These are phyloP conservation scores for Sphagnum fallax DNA, from an alignment of 228 moss, liverwort and hornwort species.

Conservation along the genomic window DNA sequence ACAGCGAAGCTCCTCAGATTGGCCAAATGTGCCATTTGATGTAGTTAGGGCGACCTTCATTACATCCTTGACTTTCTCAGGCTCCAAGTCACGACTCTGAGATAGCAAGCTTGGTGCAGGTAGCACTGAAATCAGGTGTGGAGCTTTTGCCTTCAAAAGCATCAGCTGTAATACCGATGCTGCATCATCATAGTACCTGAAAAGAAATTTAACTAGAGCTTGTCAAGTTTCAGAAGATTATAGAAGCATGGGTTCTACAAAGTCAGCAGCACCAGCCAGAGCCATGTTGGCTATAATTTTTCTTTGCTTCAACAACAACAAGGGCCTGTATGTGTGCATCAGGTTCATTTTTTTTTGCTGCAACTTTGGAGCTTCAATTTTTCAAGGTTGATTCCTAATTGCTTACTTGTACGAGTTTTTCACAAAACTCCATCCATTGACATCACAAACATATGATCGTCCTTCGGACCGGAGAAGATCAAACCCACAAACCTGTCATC, in stretches of 20 bases:
- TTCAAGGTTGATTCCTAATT: too few relatives aligned
- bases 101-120: constrained; percentile 64
- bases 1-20: constrained; percentile 93
- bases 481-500: constrained; percentile 86
- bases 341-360: too few relatives aligned
- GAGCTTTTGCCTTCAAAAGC: constrained; percentile 89
- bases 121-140: constrained; percentile 69
- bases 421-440: constrained; percentile 99
- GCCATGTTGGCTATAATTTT: too few relatives aligned
- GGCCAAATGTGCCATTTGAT: constrained; percentile 84
- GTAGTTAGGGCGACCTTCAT: constrained; percentile 59
- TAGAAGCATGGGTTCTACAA: too few relatives aligned
- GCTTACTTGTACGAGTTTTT: constrained; percentile 96
- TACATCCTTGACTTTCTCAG: constrained; percentile 42
- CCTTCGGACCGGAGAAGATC: constrained; percentile 98
- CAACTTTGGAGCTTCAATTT: too few relatives aligned
- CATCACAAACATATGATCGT: constrained; percentile 98
- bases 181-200: constrained; percentile 98
- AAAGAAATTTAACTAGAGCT: neutral
- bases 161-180: constrained; percentile 92
- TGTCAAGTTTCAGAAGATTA: too few relatives aligned
- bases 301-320: too few relatives aligned
- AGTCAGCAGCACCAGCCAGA: too few relatives aligned
- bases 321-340: too few relatives aligned
- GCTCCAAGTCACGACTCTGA: constrained; percentile 25